phyloP scores from a whole-genome alignment of 2,329 filamentous ascomycete genomes.

The Sclerotinia subarctica region DNA sequence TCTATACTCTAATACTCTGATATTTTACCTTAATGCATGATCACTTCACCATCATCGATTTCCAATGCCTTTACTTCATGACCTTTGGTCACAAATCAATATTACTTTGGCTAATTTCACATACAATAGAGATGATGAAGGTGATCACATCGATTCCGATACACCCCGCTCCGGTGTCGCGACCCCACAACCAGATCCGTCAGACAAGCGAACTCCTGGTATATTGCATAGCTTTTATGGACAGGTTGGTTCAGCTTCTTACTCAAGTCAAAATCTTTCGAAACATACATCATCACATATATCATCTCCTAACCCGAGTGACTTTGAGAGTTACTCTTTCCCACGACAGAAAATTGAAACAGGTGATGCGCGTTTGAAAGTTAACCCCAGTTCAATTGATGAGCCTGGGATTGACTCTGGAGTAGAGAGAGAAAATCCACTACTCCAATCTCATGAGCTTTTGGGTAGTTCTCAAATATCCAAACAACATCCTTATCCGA shows the following conservation, averaged over 20 bases:
- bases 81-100: constrained; percentile 22
- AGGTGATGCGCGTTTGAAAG: constrained; percentile 30
- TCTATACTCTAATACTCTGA: not conserved
- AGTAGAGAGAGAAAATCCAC: constrained; percentile 30
- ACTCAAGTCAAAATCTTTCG: constrained; percentile 40
- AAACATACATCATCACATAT: constrained; percentile 36
- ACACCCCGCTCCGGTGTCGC: constrained; percentile 87
- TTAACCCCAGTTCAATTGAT: constrained; percentile 31
- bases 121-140: constrained; percentile 55
- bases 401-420: constrained; percentile 30
- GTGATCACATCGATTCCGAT: constrained; percentile 77
- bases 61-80: constrained; percentile 13
- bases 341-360: constrained; percentile 28
- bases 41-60: not conserved
- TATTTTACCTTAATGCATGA: not conserved
- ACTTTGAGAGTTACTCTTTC: constrained; percentile 28
- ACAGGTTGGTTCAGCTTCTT: constrained; percentile 94
- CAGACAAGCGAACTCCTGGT: constrained; percentile 91
- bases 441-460: constrained; percentile 30
- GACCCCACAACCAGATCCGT: constrained; percentile 88
- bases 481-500: constrained; percentile 49
- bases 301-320: constrained; percentile 25
- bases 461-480: constrained; percentile 28
- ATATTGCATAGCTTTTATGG: constrained; percentile 96
- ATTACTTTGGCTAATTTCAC: constrained; percentile 34